Percentiles rank a stretch among this genome's conserved stretches.
These are phyloP conservation scores for Heritiera fomes DNA, from an alignment of 345 rosid species.

Conservation along the genomic window DNA sequence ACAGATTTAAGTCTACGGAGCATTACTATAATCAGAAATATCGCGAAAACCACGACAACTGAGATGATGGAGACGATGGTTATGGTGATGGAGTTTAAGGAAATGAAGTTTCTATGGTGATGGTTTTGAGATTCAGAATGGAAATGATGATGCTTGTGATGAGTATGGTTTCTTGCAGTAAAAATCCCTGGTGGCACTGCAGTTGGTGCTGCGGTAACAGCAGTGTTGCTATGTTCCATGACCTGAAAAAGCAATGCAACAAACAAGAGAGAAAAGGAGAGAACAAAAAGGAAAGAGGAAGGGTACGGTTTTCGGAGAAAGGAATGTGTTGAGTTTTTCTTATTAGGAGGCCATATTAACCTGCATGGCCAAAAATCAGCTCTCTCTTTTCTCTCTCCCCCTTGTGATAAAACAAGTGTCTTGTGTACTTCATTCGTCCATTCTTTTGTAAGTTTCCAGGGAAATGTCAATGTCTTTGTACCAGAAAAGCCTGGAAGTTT, in stretches of 20 bases:
- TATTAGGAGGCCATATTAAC: slow-evolving; percentile 26
- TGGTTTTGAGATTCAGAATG: slow-evolving; percentile 23
- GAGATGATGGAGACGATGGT: slow-evolving; percentile 45
- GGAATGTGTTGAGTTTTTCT: slow-evolving; percentile 20
- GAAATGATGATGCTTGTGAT: slow-evolving; percentile 17
- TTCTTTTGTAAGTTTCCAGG: slow-evolving; percentile 37
- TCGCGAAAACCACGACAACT: slow-evolving; percentile 35
- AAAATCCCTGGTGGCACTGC: slow-evolving; percentile 20
- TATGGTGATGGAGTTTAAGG: slow-evolving; percentile 50
- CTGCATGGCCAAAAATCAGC: slow-evolving; percentile 23
- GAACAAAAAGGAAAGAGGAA: neutral
- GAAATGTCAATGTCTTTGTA: slow-evolving; percentile 51
- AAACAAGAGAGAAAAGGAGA: neutral
- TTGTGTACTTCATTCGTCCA: slow-evolving; percentile 43
- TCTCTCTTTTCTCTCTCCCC: slow-evolving; percentile 14
- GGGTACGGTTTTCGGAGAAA: slow-evolving; percentile 9
- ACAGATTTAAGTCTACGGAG: slow-evolving; percentile 49
- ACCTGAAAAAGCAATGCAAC: slow-evolving; percentile 16
- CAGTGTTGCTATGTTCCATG: slow-evolving; percentile 40
- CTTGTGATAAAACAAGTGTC: slow-evolving; percentile 26
- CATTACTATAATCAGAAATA: slow-evolving; percentile 45
- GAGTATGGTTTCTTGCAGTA: slow-evolving; percentile 26
- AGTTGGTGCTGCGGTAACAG: slow-evolving; percentile 18
- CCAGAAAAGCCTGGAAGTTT: slow-evolving; percentile 36
- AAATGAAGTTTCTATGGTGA: slow-evolving; percentile 32